phyloP scores from a whole-genome alignment of 2,329 filamentous ascomycete genomes.

The Capronia coronata region DNA sequence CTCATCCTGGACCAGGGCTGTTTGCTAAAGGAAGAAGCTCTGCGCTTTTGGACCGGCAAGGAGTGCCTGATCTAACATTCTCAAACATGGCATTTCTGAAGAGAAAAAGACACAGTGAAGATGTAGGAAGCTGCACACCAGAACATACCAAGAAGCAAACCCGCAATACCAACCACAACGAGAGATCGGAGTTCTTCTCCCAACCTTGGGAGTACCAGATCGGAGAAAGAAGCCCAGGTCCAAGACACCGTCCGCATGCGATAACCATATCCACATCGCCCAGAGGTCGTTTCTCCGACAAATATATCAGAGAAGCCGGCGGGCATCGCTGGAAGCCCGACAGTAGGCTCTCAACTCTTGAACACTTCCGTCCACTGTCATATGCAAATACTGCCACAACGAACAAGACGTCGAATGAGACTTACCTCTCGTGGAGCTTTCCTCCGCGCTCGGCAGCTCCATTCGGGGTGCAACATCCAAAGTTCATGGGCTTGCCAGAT shows the following conservation, averaged over 20 bases:
- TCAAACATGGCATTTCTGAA: constrained; percentile 27
- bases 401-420: constrained; percentile 1
- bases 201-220: background rate
- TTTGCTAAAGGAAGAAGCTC: constrained; percentile 25
- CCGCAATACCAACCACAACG: background rate
- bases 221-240: background rate
- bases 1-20: constrained; percentile 18
- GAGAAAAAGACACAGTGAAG: constrained; percentile 8
- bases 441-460: background rate
- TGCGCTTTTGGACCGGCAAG: constrained; percentile 5
- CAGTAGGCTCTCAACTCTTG: background rate
- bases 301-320: background rate
- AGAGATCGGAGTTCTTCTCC: constrained; percentile 18
- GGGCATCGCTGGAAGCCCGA: background rate
- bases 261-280: background rate
- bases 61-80: constrained; percentile 28
- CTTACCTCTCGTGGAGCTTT: constrained; percentile 11
- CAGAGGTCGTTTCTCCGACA: background rate
- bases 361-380: background rate
- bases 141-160: constrained; percentile 2
- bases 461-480: background rate
- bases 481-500: background rate
- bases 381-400: background rate
- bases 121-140: background rate
- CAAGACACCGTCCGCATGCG: background rate